Evolutionary conservation across 176 grass and related monocot genomes (phyloP).

Genomic region (Microstegium vimineum): DNA sequence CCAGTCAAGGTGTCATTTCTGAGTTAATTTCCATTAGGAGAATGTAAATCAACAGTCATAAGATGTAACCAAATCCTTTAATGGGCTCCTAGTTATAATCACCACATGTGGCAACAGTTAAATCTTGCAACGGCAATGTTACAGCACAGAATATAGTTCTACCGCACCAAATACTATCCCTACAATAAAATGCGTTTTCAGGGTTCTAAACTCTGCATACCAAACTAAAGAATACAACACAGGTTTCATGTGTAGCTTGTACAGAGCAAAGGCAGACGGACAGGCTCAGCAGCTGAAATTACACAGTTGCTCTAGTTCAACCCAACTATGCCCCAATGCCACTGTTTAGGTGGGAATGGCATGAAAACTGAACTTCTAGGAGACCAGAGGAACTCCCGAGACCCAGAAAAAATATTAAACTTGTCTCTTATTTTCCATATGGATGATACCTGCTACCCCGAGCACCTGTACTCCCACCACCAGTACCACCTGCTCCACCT

Average conservation of each 20-base stretch:
- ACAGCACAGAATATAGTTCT: constrained; percentile 35
- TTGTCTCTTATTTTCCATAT: constrained; percentile 50
- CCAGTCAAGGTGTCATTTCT: background rate
- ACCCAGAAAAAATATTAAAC: constrained; percentile 5
- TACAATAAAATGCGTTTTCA: constrained; percentile 26
- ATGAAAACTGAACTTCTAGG: constrained; percentile 28
- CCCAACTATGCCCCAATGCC: constrained; percentile 14
- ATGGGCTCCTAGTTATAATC: constrained; percentile 16
- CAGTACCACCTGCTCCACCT: constrained; percentile 24
- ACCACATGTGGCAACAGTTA: constrained; percentile 13
- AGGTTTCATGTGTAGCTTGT: constrained; percentile 38
- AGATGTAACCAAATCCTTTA: constrained; percentile 16
- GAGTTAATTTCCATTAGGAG: background rate
- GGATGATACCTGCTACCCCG: constrained; percentile 81
- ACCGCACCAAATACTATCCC: constrained; percentile 26
- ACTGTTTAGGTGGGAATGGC: constrained; percentile 10
- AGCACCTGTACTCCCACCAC: constrained; percentile 44
- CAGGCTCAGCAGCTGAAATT: constrained; percentile 13
- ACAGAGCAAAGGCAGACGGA: constrained; percentile 13
- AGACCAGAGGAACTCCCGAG: background rate
- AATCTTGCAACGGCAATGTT: constrained; percentile 7
- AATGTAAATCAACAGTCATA: background rate
- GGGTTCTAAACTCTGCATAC: constrained; percentile 33
- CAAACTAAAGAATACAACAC: constrained; percentile 46
- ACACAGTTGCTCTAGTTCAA: constrained; percentile 28